phyloP scores from a whole-genome alignment of 1,139 yeast species.

The Geotrichum klebahnii region DNA sequence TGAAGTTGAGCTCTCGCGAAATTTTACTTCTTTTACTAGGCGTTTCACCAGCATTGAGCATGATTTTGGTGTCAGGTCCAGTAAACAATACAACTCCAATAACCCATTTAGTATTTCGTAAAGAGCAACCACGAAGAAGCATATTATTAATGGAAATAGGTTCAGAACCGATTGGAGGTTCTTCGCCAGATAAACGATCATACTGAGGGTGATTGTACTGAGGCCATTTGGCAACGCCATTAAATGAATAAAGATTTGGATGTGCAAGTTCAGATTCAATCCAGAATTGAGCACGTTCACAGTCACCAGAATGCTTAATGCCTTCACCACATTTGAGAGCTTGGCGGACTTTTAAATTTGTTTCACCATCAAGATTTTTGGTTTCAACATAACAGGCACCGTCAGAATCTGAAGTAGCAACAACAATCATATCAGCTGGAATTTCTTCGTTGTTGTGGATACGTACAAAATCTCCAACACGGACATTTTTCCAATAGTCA shows the following conservation, averaged over 20 bases:
- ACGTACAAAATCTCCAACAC: conserved; percentile 85
- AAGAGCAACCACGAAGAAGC: conserved; percentile 82
- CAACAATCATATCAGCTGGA: conserved; percentile 81
- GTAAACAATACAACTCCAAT: conserved; percentile 88
- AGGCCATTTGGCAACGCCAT: conserved; percentile 72
- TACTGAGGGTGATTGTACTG: conserved; percentile 24
- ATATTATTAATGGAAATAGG: conserved; percentile 77
- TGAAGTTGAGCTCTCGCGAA: conserved; percentile 74
- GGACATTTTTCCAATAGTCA: conserved; percentile 80
- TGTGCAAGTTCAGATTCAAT: conserved; percentile 90
- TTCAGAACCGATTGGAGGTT: conserved; percentile 44
- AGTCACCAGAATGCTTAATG: conserved; percentile 63
- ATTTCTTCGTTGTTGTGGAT: conserved; percentile 83
- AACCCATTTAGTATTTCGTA: conserved; percentile 39
- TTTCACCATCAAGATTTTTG: conserved; percentile 93
- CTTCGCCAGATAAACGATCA: conserved; percentile 24
- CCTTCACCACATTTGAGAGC: conserved; percentile 67
- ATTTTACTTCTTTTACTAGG: conserved; percentile 86
- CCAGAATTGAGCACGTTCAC: conserved; percentile 73
- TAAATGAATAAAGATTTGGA: conserved; percentile 75
- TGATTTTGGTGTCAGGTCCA: conserved; percentile 86
- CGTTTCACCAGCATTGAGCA: conserved; percentile 89
- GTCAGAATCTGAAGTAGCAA: conserved; percentile 81
- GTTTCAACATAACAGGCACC: conserved; percentile 93
- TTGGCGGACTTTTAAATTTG: conserved; percentile 78